These are phyloP conservation scores for Maudiozyma turicensis DNA, from an alignment of 805 yeast genomes.

Conservation along the genomic window DNA sequence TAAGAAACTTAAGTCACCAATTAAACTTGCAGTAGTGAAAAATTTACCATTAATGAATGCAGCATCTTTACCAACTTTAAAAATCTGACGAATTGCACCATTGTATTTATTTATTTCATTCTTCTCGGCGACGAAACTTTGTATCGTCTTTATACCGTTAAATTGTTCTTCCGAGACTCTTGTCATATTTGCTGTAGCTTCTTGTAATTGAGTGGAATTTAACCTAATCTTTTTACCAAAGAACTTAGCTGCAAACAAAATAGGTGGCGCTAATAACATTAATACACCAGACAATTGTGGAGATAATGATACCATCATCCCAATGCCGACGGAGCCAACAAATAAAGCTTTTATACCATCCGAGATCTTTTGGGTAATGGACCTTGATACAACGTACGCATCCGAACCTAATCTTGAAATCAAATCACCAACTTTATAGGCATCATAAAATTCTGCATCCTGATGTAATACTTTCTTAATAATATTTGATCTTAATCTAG, in stretches of 20 bases:
- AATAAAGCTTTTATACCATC: constrained; percentile 82
- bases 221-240: constrained; percentile 76
- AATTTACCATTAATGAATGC: constrained; percentile 73
- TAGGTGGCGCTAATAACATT: constrained; percentile 71
- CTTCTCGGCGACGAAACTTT: constrained; percentile 81
- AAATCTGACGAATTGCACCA: constrained; percentile 53
- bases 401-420: constrained; percentile 85
- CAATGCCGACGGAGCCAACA: constrained; percentile 74
- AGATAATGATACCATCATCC: constrained; percentile 85
- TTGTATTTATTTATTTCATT: constrained; percentile 72
- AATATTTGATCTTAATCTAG: constrained; percentile 68
- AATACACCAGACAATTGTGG: constrained; percentile 72
- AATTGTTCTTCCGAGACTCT: constrained; percentile 90
- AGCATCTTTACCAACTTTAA: constrained; percentile 65
- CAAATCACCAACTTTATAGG: constrained; percentile 89
- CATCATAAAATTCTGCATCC: constrained; percentile 88
- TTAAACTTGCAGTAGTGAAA: constrained; percentile 65
- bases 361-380: constrained; percentile 82
- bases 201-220: constrained; percentile 71
- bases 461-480: constrained; percentile 73
- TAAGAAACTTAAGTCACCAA: constrained; percentile 77
- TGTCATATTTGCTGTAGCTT: constrained; percentile 76
- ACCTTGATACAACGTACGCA: constrained; percentile 78
- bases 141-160: constrained; percentile 80
- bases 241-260: constrained; percentile 63